phyloP scores from a whole-genome alignment of 805 yeast genomes.

The Teunomyces tritomae region DNA sequence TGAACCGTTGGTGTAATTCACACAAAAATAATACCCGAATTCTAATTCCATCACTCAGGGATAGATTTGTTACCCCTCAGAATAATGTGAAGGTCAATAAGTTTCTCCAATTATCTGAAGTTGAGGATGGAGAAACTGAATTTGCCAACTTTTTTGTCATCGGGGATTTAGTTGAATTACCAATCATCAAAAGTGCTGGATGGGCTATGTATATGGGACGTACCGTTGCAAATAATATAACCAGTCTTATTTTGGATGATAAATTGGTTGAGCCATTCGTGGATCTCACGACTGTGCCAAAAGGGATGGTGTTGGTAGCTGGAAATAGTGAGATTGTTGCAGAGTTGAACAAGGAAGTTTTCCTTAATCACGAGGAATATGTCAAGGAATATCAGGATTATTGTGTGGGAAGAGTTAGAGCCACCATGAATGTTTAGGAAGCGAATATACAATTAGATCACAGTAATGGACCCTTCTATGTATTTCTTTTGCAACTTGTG shows the following conservation, averaged over 20 bases:
- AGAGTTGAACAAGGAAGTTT: constrained; percentile 33
- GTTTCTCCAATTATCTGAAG: constrained; percentile 29
- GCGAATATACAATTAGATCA: background rate
- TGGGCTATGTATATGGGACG: constrained; percentile 46
- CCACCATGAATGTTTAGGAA: constrained; percentile 23
- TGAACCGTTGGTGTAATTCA: constrained; percentile 37
- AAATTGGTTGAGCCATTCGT: constrained; percentile 34
- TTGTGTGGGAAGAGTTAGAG: constrained; percentile 40
- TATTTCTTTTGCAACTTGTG: background rate
- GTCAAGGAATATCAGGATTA: constrained; percentile 41
- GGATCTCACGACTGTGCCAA: constrained; percentile 31
- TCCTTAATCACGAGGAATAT: constrained; percentile 30
- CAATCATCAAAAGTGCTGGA: constrained; percentile 44
- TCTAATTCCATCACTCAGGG: constrained; percentile 17
- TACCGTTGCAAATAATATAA: constrained; percentile 36
- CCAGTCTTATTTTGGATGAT: constrained; percentile 25
- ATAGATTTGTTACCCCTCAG: constrained; percentile 22
- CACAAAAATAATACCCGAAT: constrained; percentile 32
- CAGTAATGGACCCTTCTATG: constrained; percentile 6
- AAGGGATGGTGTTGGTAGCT: constrained; percentile 42
- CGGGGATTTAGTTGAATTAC: constrained; percentile 40
- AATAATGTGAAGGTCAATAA: constrained; percentile 36
- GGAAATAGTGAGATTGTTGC: constrained; percentile 38
- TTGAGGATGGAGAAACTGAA: constrained; percentile 10
- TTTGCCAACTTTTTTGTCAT: constrained; percentile 29